Evolutionary conservation across 1,284 basidiomycete genomes (phyloP).

Genomic region (Tremellales sp.): DNA sequence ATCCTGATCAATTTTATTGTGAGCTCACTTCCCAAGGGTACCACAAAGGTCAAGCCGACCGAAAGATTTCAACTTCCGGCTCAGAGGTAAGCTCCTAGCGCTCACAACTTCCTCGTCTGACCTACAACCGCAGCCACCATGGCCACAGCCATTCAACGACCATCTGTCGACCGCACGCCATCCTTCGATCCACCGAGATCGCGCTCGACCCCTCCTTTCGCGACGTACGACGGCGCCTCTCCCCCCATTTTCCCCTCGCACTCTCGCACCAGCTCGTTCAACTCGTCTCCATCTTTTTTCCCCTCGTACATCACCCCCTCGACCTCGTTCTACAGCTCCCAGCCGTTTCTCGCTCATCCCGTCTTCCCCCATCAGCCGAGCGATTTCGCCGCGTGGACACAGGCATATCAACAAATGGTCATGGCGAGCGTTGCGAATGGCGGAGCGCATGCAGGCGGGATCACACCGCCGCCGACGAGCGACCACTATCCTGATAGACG

Average conservation of each 20-base stretch:
- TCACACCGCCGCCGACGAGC: constrained; percentile 16
- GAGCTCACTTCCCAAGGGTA: no score
- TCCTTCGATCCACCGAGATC: constrained; percentile 39
- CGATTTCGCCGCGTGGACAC: constrained; percentile 45
- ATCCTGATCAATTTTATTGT: no score
- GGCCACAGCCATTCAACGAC: constrained; percentile 41
- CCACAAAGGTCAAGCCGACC: no score
- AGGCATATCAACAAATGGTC: constrained; percentile 46
- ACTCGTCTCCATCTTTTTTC: constrained; percentile 19
- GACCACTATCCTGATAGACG: constrained; percentile 18
- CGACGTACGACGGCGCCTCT: constrained; percentile 25
- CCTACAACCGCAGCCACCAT: constrained; percentile 34
- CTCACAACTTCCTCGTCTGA: no score
- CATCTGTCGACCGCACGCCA: constrained; percentile 41
- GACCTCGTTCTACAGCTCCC: constrained; percentile 28
- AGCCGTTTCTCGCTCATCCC: constrained; percentile 23
- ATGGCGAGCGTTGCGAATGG: constrained; percentile 26
- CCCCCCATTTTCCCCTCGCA: constrained; percentile 10
- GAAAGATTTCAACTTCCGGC: no score
- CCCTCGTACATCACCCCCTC: constrained; percentile 21
- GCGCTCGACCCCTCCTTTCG: constrained; percentile 28
- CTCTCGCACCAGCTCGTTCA: constrained; percentile 22
- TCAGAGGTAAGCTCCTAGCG: no score
- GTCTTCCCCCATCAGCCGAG: constrained; percentile 36
- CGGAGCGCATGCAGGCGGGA: constrained; percentile 18